Percentiles rank a stretch among this genome's conserved stretches.
Evolutionary conservation across 805 yeast species (phyloP).

Genomic region (Teunomyces kruisii): DNA sequence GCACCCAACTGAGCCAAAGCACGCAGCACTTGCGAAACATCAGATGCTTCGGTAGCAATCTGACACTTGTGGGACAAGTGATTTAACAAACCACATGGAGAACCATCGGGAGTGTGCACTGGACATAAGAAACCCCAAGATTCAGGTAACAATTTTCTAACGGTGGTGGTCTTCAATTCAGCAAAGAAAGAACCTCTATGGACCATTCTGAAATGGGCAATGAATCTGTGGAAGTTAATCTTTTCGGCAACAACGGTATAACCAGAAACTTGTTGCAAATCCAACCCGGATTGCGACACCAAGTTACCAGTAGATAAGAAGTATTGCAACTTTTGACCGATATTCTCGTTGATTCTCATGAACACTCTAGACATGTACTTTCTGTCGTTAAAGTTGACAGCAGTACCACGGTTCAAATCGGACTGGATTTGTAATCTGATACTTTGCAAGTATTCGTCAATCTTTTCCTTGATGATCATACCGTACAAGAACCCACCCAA

Average conservation of each 20-base stretch:
- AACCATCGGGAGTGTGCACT: constrained; percentile 99
- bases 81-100: constrained; percentile 97
- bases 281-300: constrained; percentile 95
- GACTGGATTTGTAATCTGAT: constrained; percentile 72
- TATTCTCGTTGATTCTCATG: constrained; percentile 80
- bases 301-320: constrained; percentile 96
- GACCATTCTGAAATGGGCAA: constrained; percentile 99
- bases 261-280: constrained; percentile 96
- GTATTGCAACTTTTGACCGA: constrained; percentile 91
- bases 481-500: constrained; percentile 96
- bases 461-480: constrained; percentile 93
- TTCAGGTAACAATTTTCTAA: constrained; percentile 92
- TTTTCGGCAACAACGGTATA: constrained; percentile 98
- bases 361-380: constrained; percentile 82
- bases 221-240: constrained; percentile 93
- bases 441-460: constrained; percentile 84
- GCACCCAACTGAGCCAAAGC: constrained; percentile 75
- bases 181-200: constrained; percentile 99
- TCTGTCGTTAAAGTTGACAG: constrained; percentile 80
- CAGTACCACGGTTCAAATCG: constrained; percentile 76
- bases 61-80: constrained; percentile 95
- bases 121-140: constrained; percentile 99
- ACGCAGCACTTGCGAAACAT: constrained; percentile 68
- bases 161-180: constrained; percentile 95
- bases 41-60: constrained; percentile 74